Conservation (phyloP, 768 basidiomycete species). For the Mycena venus region DNA sequence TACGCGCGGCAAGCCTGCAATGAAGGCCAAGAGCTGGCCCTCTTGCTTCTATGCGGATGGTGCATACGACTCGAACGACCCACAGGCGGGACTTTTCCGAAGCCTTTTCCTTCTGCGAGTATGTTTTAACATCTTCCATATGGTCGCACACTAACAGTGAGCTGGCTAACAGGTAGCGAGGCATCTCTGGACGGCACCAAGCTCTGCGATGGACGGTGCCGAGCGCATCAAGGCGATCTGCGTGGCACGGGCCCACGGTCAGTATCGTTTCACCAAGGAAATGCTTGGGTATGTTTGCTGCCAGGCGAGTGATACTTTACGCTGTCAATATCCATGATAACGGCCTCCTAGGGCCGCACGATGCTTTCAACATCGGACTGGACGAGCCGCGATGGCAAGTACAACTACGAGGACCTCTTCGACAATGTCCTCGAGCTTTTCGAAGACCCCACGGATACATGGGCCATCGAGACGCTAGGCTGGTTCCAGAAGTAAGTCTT, state of each 20-base stretch:
- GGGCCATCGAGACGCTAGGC: neutral
- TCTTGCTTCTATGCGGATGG: conserved; percentile 6
- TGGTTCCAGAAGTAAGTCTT: neutral
- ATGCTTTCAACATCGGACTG: neutral
- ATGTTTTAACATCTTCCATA: neutral
- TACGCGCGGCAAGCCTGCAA: neutral
- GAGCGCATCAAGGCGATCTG: neutral
- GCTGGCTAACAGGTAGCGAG: neutral
- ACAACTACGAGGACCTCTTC: neutral
- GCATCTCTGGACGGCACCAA: neutral
- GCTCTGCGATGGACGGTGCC: neutral
- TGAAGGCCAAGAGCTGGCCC: neutral
- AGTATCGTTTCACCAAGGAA: neutral
- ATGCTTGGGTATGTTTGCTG: neutral
- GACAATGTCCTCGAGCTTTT: neutral
- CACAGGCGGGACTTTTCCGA: neutral
- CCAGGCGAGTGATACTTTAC: too few relatives aligned
- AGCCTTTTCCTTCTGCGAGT: neutral
- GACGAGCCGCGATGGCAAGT: neutral
- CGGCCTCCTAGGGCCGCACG: neutral
- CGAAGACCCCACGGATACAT: neutral
- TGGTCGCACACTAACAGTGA: neutral
- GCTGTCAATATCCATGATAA: too few relatives aligned
- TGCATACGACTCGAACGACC: neutral
- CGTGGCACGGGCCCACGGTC: neutral